A percentile compares a stretch with the other conserved stretches of the same genome.
Conservation (phyloP, 768 basidiomycete genomes). For the Rhodotorula sphaerocarpa region DNA sequence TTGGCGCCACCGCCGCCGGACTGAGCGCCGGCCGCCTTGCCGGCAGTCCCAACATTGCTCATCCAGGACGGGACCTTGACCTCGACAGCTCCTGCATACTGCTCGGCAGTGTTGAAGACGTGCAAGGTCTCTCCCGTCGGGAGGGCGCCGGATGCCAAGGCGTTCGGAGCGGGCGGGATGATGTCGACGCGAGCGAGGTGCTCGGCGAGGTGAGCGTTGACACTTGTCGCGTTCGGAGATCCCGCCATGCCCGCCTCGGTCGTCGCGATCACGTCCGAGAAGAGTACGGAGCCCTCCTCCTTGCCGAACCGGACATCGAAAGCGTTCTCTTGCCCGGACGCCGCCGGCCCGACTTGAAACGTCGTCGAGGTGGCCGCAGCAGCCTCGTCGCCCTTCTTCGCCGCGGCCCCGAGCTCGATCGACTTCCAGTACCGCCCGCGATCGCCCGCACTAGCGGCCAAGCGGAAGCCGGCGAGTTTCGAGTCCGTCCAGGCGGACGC, state of each 20-base stretch:
- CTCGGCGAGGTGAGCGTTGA: background rate
- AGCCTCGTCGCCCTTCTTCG: background rate
- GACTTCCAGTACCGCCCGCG: constrained; percentile 34
- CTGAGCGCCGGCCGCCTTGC: background rate
- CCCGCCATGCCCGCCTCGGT: background rate
- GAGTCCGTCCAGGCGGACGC: constrained; percentile 56
- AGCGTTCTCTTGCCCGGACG: background rate
- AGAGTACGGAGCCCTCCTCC: background rate
- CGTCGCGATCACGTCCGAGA: background rate
- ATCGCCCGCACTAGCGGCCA: constrained; percentile 55
- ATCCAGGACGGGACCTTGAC: constrained; percentile 35
- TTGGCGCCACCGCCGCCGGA: constrained; percentile 51
- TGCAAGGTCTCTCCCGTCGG: constrained; percentile 6
- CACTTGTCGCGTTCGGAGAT: background rate
- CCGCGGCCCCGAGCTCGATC: background rate
- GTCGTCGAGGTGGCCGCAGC: constrained; percentile 6
- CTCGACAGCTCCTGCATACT: constrained; percentile 13
- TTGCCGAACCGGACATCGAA: constrained; percentile 19
- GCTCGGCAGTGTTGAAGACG: constrained; percentile 25
- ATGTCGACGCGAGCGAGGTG: constrained; percentile 19
- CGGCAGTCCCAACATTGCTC: constrained; percentile 8
- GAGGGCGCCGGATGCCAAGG: background rate
- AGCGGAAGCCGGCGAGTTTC: constrained; percentile 62
- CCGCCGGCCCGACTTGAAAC: constrained; percentile 2
- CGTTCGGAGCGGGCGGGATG: constrained; percentile 4